Conservation (phyloP, 306 rosid genomes). For the Albizia julibrissin region DNA sequence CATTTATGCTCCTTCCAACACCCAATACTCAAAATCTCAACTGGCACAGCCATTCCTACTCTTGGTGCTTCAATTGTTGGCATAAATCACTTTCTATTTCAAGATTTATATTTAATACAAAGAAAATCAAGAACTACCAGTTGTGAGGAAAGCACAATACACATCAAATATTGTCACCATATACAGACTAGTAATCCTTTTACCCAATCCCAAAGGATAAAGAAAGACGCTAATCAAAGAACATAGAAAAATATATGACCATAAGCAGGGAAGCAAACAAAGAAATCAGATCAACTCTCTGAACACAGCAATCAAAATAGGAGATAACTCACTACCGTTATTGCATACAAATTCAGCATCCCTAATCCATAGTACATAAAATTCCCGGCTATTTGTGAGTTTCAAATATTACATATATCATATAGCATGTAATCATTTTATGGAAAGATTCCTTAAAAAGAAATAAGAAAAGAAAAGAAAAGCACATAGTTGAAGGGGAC, state of each 20-base stretch:
- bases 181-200: neutral
- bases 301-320: neutral
- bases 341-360: slow-evolving; percentile 17
- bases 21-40: neutral
- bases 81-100: neutral
- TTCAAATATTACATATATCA: slow-evolving; percentile 19
- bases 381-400: neutral
- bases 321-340: slow-evolving; percentile 6
- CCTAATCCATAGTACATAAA: slow-evolving; percentile 10
- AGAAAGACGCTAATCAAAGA: neutral
- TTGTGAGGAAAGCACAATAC: neutral
- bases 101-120: neutral
- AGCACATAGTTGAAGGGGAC: neutral
- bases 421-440: neutral
- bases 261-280: neutral
- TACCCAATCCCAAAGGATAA: neutral
- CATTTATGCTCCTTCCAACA: neutral
- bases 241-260: neutral
- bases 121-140: neutral
- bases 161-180: neutral
- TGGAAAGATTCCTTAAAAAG: neutral
- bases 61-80: neutral
- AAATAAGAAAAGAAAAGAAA: too few species aligned
- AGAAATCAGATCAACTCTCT: neutral
- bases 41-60: neutral